Percentiles rank a stretch among this genome's conserved stretches.
These are phyloP conservation scores for Hibiscus mutabilis DNA, from an alignment of 345 rosid genomes.

Conservation along the genomic window DNA sequence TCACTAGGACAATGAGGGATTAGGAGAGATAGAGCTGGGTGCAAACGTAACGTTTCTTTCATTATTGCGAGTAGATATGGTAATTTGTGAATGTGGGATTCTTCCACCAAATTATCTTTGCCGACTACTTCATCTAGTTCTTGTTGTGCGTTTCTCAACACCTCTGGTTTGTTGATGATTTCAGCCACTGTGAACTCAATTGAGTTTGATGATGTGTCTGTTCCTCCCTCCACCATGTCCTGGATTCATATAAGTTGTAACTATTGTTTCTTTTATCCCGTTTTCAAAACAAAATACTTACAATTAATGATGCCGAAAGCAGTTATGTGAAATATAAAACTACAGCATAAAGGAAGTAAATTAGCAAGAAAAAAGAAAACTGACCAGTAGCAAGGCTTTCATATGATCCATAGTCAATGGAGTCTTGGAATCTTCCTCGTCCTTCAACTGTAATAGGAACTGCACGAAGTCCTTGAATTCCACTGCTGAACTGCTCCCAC, in stretches of 20 bases:
- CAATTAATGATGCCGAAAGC: too few species aligned
- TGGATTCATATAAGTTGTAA: too few species aligned
- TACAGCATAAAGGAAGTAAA: too few species aligned
- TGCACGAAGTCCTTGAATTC: not conserved
- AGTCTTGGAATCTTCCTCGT: constrained; percentile 1
- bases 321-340: too few species aligned
- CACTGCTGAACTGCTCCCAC: not conserved
- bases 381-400: constrained; percentile 3
- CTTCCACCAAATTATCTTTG: constrained; percentile 35
- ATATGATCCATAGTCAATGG: constrained; percentile 4
- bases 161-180: constrained; percentile 41
- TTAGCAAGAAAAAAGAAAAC: not conserved
- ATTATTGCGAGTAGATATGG: constrained; percentile 41
- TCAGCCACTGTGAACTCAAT: constrained; percentile 50
- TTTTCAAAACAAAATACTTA: too few species aligned
- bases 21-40: constrained; percentile 44
- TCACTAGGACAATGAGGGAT: constrained; percentile 48
- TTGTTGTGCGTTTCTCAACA: constrained; percentile 33
- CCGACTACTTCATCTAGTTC: constrained; percentile 52
- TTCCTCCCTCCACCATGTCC: constrained; percentile 38
- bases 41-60: constrained; percentile 52
- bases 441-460: not conserved
- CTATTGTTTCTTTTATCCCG: too few species aligned
- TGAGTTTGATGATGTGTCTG: constrained; percentile 51
- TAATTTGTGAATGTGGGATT: constrained; percentile 34